Percentiles rank a stretch among this genome's conserved stretches.
These are phyloP conservation scores for Cyanidium caldarium DNA, from an alignment of 23 red algal genomes.

Conservation along the genomic window DNA sequence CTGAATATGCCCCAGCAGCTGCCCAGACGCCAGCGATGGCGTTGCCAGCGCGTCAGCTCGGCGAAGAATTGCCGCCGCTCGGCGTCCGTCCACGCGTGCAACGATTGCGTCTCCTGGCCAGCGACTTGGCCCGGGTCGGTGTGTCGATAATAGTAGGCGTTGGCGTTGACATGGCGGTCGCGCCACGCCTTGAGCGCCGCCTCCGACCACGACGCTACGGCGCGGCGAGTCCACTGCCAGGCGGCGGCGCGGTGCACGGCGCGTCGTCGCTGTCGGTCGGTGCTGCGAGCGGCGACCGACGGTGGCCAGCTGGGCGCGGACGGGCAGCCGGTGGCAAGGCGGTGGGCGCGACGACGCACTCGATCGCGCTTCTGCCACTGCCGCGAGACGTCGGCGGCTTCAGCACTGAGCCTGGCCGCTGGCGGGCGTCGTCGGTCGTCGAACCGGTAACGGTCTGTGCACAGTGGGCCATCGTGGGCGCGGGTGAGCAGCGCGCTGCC, in stretches of 20 bases:
- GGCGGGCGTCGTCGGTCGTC: no score
- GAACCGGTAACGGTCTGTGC: no score
- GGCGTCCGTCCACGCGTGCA: conserved; percentile 8
- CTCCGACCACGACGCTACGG: conserved; percentile 9
- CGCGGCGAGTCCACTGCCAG: conserved; percentile 9
- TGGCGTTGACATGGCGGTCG: conserved; percentile 15
- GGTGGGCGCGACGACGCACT: no score
- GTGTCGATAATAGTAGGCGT: conserved; percentile 24
- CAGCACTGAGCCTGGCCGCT: no score
- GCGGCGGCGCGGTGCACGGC: neutral
- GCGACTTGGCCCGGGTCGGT: conserved; percentile 12
- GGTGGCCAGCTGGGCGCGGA: no score
- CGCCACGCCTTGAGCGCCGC: conserved; percentile 11
- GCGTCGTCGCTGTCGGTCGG: conserved; percentile 2
- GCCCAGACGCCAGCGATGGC: conserved; percentile 12
- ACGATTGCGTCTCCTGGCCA: conserved; percentile 11
- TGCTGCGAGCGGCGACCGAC: neutral
- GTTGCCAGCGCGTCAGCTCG: conserved; percentile 12
- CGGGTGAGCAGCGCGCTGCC: no score
- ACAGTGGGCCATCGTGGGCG: no score
- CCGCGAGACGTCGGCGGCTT: no score
- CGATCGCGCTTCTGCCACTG: no score
- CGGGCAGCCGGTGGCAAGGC: no score
- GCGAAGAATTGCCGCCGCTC: conserved; percentile 9
- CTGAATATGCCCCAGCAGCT: conserved; percentile 21